These are phyloP conservation scores for Phylloboletellus chloephorus DNA, from an alignment of 1,284 basidiomycete genomes.

Conservation along the genomic window DNA sequence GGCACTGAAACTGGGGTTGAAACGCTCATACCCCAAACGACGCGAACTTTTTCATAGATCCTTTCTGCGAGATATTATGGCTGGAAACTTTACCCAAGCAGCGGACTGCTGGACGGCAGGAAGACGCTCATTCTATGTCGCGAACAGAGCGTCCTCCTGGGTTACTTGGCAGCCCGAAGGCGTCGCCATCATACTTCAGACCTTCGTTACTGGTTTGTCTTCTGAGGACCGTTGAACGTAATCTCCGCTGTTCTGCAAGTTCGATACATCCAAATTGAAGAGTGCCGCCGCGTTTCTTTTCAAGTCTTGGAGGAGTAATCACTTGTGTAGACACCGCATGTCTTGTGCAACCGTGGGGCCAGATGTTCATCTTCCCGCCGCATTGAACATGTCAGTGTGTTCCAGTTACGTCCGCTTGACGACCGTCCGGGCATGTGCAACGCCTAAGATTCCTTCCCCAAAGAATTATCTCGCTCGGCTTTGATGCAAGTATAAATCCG, in stretches of 20 bases:
- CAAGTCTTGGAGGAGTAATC: too few species aligned
- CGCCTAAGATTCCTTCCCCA: too few species aligned
- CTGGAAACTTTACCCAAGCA: conserved; percentile 2
- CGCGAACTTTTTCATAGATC: neutral
- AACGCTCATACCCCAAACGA: neutral
- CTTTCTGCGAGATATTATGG: neutral
- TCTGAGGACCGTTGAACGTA: conserved; percentile 13
- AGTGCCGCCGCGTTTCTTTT: conserved; percentile 1
- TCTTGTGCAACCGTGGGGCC: too few species aligned
- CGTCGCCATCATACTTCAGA: conserved; percentile 17
- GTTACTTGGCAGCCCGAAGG: conserved; percentile 17
- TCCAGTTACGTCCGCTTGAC: too few species aligned
- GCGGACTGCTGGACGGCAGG: neutral
- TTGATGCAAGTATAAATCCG: too few species aligned
- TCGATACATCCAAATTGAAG: neutral
- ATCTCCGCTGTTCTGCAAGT: conserved; percentile 18
- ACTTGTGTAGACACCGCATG: too few species aligned
- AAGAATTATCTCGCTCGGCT: too few species aligned
- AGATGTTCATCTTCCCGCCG: too few species aligned
- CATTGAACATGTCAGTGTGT: too few species aligned
- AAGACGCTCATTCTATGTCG: conserved; percentile 2
- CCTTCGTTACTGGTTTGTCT: conserved; percentile 19
- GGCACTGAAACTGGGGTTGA: conserved; percentile 1
- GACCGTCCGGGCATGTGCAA: too few species aligned
- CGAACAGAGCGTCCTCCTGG: too few species aligned